Evolutionary conservation across 2,329 filamentous ascomycete genomes (phyloP).

Genomic region (Trichoderma brevicompactum): DNA sequence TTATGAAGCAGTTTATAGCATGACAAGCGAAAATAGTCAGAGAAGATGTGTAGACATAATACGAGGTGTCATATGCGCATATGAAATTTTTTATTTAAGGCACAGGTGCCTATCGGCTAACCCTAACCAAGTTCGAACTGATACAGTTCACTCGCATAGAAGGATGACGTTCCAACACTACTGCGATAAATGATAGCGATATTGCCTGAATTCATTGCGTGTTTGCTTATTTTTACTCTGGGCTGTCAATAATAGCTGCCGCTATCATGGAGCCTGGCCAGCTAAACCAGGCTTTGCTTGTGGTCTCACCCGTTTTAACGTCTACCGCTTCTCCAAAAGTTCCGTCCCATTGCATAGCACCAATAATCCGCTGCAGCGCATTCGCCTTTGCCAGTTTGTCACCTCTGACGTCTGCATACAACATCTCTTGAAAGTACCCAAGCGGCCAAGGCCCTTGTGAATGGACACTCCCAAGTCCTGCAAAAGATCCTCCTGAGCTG

Average conservation of each 20-base stretch:
- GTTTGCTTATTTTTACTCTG: background rate
- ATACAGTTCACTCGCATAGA: background rate
- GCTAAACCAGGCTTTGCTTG: conserved; percentile 2
- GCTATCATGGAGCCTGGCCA: conserved; percentile 3
- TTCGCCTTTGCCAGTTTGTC: background rate
- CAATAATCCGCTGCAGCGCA: background rate
- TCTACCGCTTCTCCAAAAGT: conserved; percentile 3
- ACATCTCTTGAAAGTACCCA: conserved; percentile 5
- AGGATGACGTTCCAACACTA: no score
- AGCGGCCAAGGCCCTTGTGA: conserved; percentile 1
- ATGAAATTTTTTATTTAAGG: background rate
- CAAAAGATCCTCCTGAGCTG: background rate
- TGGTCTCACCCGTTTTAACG: background rate
- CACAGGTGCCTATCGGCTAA: background rate
- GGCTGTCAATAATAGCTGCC: background rate
- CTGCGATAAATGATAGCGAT: background rate
- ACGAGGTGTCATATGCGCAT: background rate
- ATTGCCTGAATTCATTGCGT: background rate
- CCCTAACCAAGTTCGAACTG: background rate
- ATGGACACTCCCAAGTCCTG: conserved; percentile 2
- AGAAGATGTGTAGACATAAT: no score
- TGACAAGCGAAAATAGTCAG: no score
- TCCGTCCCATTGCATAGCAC: conserved; percentile 1
- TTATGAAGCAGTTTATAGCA: no score
- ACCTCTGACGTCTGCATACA: background rate